Base-by-base conservation (phyloP, 352 stramenopile species). In the Peronospora farinosa region DNA sequence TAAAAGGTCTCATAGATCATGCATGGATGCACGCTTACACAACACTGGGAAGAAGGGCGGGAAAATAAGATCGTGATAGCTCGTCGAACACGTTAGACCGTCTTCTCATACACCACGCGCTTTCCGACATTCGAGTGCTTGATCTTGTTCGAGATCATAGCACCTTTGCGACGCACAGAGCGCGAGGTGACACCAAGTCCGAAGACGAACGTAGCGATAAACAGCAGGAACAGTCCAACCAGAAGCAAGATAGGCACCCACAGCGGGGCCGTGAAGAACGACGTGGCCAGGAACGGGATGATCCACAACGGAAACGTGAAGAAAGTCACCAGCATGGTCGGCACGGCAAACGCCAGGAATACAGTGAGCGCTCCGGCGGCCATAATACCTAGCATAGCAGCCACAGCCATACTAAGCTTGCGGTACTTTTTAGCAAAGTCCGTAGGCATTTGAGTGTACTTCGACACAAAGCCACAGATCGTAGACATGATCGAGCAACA, bases 231-330 rank as follows among this genome's bases (percentile, higher is more conserved):
- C 39, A 76, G 19, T 5, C 74, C 78, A 7, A 86, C 58, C 2
- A 92, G 40, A 33, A 86, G 48, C 45, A 89, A 23, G 11, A 89
- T 56, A 5, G 81, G 81, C 23, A 92, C 65, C 81, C 81, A 92
- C 42, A 92, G 28, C 15, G 81, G 81, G 21, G 81, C 71, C 54
- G 78, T 92, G 58, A 92, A 89, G 58, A 92, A 89, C 31, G 70
- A 65, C 15, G 74, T 81, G 23, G 68, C 55, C 47, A 89, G 38
- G 64, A 92, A 83, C 55, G 81, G 81, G 16, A 92, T 60, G 66
- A 92, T 88, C 81, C 81, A 92, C 57, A 92, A 74, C 47, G 81
- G 81, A 51, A 89, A 77, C 64, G 81, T 92, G 58, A 92, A 85
- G 21, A 75, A 69, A 6, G 78, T 78, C 39, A 92, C 57, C 15